Conservation (phyloP, 2,329 filamentous ascomycete species). For the Zymoseptoria ardabiliae region DNA sequence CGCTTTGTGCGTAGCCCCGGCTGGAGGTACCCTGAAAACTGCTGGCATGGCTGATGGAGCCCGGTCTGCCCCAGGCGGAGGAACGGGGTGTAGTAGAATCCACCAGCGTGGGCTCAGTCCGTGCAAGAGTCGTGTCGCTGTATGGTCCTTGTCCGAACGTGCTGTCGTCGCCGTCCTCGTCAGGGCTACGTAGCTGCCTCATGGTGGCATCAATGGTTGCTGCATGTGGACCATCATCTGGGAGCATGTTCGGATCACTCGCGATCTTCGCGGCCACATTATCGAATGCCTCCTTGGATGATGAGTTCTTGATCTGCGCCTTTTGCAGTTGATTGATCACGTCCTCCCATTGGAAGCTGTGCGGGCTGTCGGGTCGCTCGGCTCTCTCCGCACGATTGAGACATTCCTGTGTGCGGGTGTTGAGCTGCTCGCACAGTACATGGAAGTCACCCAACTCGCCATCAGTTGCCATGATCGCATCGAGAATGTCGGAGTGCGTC, state of each 20-base stretch:
- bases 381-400: slow-evolving; percentile 46
- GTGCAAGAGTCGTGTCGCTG: slow-evolving; percentile 9
- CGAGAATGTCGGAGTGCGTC: slow-evolving; percentile 28
- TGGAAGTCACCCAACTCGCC: slow-evolving; percentile 45
- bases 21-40: slow-evolving; percentile 17
- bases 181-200: slow-evolving; percentile 13
- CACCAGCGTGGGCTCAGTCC: slow-evolving; percentile 4
- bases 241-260: slow-evolving; percentile 24
- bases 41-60: slow-evolving; percentile 17
- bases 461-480: slow-evolving; percentile 28
- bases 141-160: slow-evolving; percentile 12
- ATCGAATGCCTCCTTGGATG: slow-evolving; percentile 22
- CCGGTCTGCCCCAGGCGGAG: slow-evolving; percentile 17
- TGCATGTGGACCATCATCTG: slow-evolving; percentile 13
- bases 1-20: slow-evolving; percentile 12
- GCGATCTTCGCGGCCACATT: slow-evolving; percentile 22
- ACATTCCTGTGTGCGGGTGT: slow-evolving; percentile 43
- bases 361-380: slow-evolving; percentile 42
- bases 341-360: slow-evolving; percentile 47
- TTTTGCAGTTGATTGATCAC: slow-evolving; percentile 40
- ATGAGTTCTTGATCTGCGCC: slow-evolving; percentile 14
- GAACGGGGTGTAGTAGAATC: slow-evolving; percentile 7
- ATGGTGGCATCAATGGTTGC: slow-evolving; percentile 24
- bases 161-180: slow-evolving; percentile 15
- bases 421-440: slow-evolving; percentile 40